These are phyloP conservation scores for Gossypium longicalyx DNA, from an alignment of 345 rosid species.

Conservation along the genomic window DNA sequence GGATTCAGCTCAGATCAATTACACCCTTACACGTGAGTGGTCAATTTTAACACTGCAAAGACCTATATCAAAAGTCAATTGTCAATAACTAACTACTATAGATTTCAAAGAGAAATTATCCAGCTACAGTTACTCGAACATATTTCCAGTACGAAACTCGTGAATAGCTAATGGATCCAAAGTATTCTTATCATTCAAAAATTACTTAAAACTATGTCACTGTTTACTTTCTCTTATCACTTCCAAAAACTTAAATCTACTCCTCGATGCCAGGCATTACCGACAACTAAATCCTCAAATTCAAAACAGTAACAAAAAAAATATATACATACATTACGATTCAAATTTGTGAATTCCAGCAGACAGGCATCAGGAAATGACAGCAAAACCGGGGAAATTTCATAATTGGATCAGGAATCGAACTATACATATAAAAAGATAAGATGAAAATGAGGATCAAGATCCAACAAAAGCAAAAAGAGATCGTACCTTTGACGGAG, in stretches of 20 bases:
- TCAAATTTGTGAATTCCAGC: neutral
- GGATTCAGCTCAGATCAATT: too few species aligned
- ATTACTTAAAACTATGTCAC: neutral
- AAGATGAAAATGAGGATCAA: constrained; percentile 25
- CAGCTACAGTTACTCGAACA: neutral
- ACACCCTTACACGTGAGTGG: too few species aligned
- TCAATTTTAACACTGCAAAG: neutral
- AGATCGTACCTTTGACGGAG: constrained; percentile 83
- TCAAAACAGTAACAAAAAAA: neutral
- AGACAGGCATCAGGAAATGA: neutral
- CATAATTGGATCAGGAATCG: constrained; percentile 8
- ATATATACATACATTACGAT: neutral
- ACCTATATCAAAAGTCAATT: constrained; percentile 7
- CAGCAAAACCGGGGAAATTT: neutral
- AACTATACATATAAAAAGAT: neutral
- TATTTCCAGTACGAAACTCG: neutral
- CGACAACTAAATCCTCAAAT: neutral
- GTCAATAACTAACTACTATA: neutral
- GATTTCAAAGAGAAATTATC: neutral
- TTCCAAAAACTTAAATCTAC: neutral
- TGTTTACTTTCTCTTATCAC: too few species aligned
- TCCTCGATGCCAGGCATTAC: neutral
- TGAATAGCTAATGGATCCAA: constrained; percentile 18
- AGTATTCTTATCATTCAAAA: neutral
- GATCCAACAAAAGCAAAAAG: constrained; percentile 21